phyloP scores from a whole-genome alignment of 2,329 filamentous ascomycete species.

The Aspergillus bombycis region DNA sequence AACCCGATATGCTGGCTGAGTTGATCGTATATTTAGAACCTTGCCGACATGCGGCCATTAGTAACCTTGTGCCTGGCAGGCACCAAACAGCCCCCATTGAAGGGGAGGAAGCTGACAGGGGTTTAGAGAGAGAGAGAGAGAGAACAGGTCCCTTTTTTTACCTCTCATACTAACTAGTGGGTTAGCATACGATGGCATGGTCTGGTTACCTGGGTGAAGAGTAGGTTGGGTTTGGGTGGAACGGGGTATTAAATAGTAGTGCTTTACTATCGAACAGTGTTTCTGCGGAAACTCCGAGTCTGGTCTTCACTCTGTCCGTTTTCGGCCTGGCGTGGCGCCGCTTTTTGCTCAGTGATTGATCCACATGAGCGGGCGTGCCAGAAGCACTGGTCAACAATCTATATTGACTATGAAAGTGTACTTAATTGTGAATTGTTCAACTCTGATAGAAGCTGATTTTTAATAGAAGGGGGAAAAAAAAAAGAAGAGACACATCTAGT shows the following conservation, averaged over 20 bases:
- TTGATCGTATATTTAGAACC: conserved; percentile 1
- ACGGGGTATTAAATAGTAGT: neutral
- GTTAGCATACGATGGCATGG: neutral
- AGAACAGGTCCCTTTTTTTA: neutral
- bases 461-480: no score
- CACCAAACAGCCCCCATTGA: neutral
- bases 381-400: no score
- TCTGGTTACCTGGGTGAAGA: neutral
- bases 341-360: no score
- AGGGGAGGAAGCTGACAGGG: neutral
- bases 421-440: no score
- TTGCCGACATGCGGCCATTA: neutral
- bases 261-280: neutral
- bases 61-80: neutral
- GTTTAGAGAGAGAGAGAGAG: no score
- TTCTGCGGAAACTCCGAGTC: no score
- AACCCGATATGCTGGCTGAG: neutral
- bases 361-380: no score
- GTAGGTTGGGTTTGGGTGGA: neutral
- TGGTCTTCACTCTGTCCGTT: no score
- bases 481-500: no score
- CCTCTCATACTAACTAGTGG: neutral
- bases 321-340: no score
- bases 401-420: no score
- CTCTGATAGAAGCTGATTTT: no score